Conservation (phyloP, 768 basidiomycete species). For the Suillus plorans region DNA sequence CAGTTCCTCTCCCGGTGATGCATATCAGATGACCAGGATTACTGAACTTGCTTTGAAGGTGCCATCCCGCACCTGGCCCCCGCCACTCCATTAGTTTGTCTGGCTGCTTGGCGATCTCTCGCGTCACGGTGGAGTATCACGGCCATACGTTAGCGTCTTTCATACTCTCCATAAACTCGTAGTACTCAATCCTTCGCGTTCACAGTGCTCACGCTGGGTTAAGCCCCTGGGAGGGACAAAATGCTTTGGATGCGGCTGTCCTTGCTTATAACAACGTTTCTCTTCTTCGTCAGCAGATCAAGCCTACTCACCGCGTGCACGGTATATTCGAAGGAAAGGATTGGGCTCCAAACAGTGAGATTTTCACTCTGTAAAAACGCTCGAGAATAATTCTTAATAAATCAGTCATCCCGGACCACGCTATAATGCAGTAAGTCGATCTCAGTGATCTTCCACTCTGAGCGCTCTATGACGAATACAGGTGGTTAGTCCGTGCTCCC, state of each 20-base stretch:
- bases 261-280: slow-evolving; percentile 75
- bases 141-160: slow-evolving; percentile 57
- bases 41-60: slow-evolving; percentile 40
- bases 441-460: not conserved
- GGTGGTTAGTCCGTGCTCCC: slow-evolving; percentile 71
- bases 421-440: slow-evolving; percentile 58
- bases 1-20: slow-evolving; percentile 11
- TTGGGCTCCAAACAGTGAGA: slow-evolving; percentile 66
- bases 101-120: slow-evolving; percentile 58
- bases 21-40: not conserved
- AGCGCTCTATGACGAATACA: slow-evolving; percentile 15
- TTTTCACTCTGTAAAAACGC: not conserved
- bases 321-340: slow-evolving; percentile 72
- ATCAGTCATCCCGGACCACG: slow-evolving; percentile 75
- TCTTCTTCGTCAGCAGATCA: slow-evolving; percentile 75
- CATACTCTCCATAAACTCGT: not conserved
- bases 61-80: slow-evolving; percentile 73
- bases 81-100: slow-evolving; percentile 58
- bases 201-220: slow-evolving; percentile 67
- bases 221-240: slow-evolving; percentile 79
- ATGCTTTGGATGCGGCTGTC: slow-evolving; percentile 78
- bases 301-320: slow-evolving; percentile 71
- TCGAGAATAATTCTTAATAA: slow-evolving; percentile 1
- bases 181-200: not conserved
- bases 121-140: slow-evolving; percentile 56